Percentiles rank a stretch among this genome's conserved stretches.
These are phyloP conservation scores for Leccinum griseonigrum DNA, from an alignment of 1,284 basidiomycete species.

Conservation along the genomic window DNA sequence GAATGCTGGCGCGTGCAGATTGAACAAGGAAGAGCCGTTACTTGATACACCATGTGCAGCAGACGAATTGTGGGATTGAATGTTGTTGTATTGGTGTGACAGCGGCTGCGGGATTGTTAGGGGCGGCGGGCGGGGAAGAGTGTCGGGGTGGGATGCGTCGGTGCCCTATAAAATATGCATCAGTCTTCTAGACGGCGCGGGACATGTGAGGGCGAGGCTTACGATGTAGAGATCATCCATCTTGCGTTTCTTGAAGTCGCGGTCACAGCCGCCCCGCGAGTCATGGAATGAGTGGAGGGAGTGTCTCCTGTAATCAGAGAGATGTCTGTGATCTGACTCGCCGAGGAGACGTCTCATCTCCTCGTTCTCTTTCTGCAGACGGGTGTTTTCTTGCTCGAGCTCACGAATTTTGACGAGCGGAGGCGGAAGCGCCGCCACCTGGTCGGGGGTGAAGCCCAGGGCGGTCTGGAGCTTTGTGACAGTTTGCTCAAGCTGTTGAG, in stretches of 20 bases:
- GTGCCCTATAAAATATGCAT: conserved; percentile 15
- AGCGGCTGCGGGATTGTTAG: conserved; percentile 57
- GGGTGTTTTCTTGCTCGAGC: conserved; percentile 70
- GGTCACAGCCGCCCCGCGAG: conserved; percentile 45
- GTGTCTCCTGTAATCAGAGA: conserved; percentile 44
- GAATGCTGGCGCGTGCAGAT: conserved; percentile 51
- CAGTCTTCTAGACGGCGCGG: background rate
- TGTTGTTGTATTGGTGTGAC: conserved; percentile 31
- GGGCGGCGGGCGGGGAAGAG: conserved; percentile 53
- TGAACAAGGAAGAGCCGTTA: conserved; percentile 43
- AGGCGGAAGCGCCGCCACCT: conserved; percentile 65
- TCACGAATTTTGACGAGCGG: conserved; percentile 69
- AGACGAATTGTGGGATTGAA: conserved; percentile 30
- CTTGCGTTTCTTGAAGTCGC: conserved; percentile 64
- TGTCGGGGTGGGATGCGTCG: conserved; percentile 35
- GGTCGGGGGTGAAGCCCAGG: conserved; percentile 65
- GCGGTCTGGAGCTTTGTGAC: conserved; percentile 77
- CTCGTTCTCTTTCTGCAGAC: conserved; percentile 66
- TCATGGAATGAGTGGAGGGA: conserved; percentile 44
- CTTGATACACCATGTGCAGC: conserved; percentile 35
- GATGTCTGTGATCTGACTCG: conserved; percentile 37
- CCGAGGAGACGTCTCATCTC: conserved; percentile 61
- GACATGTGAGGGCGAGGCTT: conserved; percentile 9
- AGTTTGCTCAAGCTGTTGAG: conserved; percentile 68
- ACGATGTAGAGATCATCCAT: conserved; percentile 61